Base-by-base conservation (phyloP, 1,284 basidiomycete species). In the Phellopilus nigrolimitatus region DNA sequence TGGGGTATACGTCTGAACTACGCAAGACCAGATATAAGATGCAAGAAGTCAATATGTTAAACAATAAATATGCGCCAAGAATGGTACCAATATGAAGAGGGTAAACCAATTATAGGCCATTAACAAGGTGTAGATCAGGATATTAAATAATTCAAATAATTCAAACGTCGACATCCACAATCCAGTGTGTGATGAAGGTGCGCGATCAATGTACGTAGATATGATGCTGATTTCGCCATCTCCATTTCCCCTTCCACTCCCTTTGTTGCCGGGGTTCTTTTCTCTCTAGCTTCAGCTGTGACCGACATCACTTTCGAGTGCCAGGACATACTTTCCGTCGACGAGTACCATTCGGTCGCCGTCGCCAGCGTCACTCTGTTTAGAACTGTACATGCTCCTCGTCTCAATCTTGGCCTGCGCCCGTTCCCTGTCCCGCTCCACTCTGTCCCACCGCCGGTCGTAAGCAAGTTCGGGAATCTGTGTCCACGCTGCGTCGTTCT, bases 261-360 rank as follows among this genome's bases (percentile, higher is more conserved):
- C 15, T 10, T 13, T n/a, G 5, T 27, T 24, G 12, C 19, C 21
- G 22, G 30, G 10, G 24, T 30, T 15, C 7, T 7, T 8, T 25
- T 3, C 15, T 37, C 30, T 36, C 22, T 45, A 10, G 10, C 41
- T 2, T 15, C 30, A 22, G 5, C 12, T 4, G 9, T 36, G 31
- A 24, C 15, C 22, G 28, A 24, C 15, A 8, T 34, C 42, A 12
- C 24, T 21, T 19, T 49, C 34, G 10, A 54, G 42, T 10, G 36
- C 34, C 8, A 49, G 47, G 5, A 49, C 41, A 37, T 54, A 54
- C 19, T 39, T 19, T 3, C 47, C 52, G n/a, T 45, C 28, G 17
- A 49, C 41, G 21, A 49, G 40, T 5, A 30, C 15, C 40, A 54
- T 49, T 45, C 36, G 30, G n/a, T 47, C 45, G 10, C 45, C 36